Base-by-base conservation (phyloP, 192 early-diverging fungal genomes). In the Entomortierella parvispora region DNA sequence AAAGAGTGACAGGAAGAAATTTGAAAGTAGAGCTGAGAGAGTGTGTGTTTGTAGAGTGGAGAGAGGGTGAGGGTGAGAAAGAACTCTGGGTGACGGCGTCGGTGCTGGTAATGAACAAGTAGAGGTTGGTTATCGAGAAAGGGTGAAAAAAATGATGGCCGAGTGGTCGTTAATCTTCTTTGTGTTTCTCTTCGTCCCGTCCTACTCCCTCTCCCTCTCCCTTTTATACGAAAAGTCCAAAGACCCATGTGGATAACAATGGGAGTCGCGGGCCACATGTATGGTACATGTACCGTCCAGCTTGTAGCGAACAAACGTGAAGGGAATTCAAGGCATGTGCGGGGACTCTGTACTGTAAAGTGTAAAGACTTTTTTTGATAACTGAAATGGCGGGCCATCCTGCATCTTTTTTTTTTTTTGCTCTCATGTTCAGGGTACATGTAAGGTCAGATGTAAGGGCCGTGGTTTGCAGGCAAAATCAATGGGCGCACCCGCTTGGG, bases 1-100 rank as follows among this genome's bases (percentile, higher is more conserved):
- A 56, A 25, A 43, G 47, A 56, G 4, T 31, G 65, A 58, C 15
- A 37, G 50, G 34, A 40, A 45, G 42, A 28, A 29, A 46, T n/a
- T n/a, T n/a, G 44, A 32, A 40, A 40, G 37, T 9, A 40, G 7
- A 40, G 12, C 5, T 40, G 37, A 40, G 12, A 40, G 37, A 40
- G 18, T 52, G 26, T 37, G 37, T 37, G 44, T 25, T 18, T 25
- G 43, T 31, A 49, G 48, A 18, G 32, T 20, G 26, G 26, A 33
- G 7, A 66, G 44, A 55, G 7, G 15, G 47, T 22, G 32, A 51
- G 22, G 28, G 0, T 7, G 25, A 53, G 22, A 50, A 28, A 29
- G 40, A 28, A 44, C 42, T 11, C 17, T 3, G 14, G 43, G 56
- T 20, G 33, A 56, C 31, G 29, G 43, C 29, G 61, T 22, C 47